These are phyloP conservation scores for Cladosporium sp. DNA, from an alignment of 2,329 filamentous ascomycete species.

Conservation along the genomic window DNA sequence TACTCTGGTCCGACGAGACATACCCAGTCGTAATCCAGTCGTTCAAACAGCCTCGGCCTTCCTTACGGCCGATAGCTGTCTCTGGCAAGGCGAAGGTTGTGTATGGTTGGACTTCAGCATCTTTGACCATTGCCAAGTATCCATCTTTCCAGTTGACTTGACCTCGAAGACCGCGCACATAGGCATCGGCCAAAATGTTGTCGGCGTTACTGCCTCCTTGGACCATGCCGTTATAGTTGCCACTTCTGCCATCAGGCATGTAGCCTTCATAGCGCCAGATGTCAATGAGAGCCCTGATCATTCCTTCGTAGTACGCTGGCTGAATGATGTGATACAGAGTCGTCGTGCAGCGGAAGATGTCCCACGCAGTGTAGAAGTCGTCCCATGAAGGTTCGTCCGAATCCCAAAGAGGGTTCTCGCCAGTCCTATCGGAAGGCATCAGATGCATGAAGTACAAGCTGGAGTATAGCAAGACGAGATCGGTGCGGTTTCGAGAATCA, in stretches of 20 bases:
- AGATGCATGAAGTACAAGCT: conserved; percentile 71
- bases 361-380: conserved; percentile 71
- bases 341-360: conserved; percentile 65
- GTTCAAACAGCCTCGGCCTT: conserved; percentile 46
- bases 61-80: conserved; percentile 38
- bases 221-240: conserved; percentile 40
- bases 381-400: conserved; percentile 70
- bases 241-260: conserved; percentile 40
- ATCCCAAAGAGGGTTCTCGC: conserved; percentile 68
- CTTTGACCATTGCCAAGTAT: conserved; percentile 39
- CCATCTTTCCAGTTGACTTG: conserved; percentile 39
- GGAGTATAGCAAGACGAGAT: conserved; percentile 65
- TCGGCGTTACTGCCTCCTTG: conserved; percentile 41
- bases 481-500: conserved; percentile 51
- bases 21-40: conserved; percentile 49
- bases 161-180: conserved; percentile 37
- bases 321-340: conserved; percentile 67
- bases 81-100: conserved; percentile 36
- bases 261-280: conserved; percentile 57
- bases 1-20: conserved; percentile 40
- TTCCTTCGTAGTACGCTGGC: conserved; percentile 63
- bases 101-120: conserved; percentile 39
- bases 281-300: conserved; percentile 68
- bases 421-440: conserved; percentile 69
- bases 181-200: conserved; percentile 40